phyloP scores from a whole-genome alignment of 768 basidiomycete genomes.

The Coprinopsis strossmayeri region DNA sequence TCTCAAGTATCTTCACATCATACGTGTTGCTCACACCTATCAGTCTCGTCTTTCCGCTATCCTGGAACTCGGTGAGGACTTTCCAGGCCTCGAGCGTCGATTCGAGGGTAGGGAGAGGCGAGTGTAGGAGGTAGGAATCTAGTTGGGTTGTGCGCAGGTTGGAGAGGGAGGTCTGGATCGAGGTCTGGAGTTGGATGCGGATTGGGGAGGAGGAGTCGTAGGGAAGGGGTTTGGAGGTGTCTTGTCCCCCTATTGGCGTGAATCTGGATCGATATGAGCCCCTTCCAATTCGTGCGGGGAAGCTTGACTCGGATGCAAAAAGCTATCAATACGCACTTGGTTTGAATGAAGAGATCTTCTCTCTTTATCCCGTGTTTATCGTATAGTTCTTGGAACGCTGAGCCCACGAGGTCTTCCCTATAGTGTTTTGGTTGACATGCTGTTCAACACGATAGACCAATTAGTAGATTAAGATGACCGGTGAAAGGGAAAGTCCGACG shows the following conservation, averaged over 20 bases:
- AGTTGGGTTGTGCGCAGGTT: constrained; percentile 70
- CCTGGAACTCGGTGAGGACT: constrained; percentile 52
- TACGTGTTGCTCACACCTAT: constrained; percentile 81
- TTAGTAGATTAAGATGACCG: background rate
- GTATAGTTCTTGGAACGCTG: constrained; percentile 53
- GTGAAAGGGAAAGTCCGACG: background rate
- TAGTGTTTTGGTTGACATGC: constrained; percentile 74
- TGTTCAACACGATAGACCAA: constrained; percentile 14
- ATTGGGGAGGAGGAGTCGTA: constrained; percentile 54
- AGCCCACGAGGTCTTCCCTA: constrained; percentile 78
- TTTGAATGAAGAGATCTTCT: constrained; percentile 71
- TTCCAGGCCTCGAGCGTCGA: constrained; percentile 68
- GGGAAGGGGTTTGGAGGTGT: constrained; percentile 61
- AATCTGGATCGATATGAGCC: constrained; percentile 38
- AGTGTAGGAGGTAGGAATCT: constrained; percentile 77
- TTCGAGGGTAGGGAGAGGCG: constrained; percentile 49
- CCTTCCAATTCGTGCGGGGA: no score
- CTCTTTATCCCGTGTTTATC: constrained; percentile 56
- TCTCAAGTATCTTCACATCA: constrained; percentile 47
- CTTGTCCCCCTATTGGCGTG: constrained; percentile 71
- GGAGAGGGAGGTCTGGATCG: constrained; percentile 55
- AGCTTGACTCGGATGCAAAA: background rate
- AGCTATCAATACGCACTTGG: constrained; percentile 45
- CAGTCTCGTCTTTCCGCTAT: constrained; percentile 52
- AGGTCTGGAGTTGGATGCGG: constrained; percentile 53